A percentile compares a stretch with the other conserved stretches of the same genome.
These are phyloP conservation scores for Jatropha podagrica DNA, from an alignment of 441 rosid genomes.

Conservation along the genomic window DNA sequence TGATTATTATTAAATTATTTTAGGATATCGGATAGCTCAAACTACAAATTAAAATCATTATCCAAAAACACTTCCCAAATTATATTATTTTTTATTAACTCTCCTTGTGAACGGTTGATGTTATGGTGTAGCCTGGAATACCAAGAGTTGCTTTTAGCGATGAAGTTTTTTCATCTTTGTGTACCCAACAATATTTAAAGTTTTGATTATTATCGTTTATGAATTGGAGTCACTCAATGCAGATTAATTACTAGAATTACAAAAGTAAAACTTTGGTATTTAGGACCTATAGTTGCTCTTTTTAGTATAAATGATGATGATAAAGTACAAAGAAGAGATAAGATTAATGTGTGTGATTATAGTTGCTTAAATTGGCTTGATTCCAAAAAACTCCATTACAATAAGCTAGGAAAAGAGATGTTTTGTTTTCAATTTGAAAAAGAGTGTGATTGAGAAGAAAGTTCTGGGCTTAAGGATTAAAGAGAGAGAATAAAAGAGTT, in stretches of 20 bases:
- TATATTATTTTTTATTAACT: constrained; percentile 41
- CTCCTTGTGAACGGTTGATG: constrained; percentile 42
- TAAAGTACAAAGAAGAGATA: constrained; percentile 27
- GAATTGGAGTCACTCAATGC: constrained; percentile 43
- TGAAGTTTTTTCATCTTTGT: constrained; percentile 43
- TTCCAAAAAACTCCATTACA: constrained; percentile 22
- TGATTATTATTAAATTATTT: constrained; percentile 23
- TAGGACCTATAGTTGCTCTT: constrained; percentile 34
- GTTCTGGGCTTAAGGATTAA: too few species aligned
- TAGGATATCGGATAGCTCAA: constrained; percentile 32
- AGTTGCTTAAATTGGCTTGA: constrained; percentile 38
- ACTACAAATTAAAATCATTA: constrained; percentile 10
- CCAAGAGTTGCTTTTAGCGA: constrained; percentile 45
- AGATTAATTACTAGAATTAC: constrained; percentile 35
- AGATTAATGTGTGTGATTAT: neutral
- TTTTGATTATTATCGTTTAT: constrained; percentile 44
- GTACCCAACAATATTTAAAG: constrained; percentile 35
- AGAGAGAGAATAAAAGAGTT: too few species aligned
- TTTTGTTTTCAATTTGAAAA: too few species aligned
- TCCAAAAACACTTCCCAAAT: constrained; percentile 24
- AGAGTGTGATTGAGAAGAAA: too few species aligned
- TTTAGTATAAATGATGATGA: constrained; percentile 29
- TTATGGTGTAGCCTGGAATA: constrained; percentile 39
- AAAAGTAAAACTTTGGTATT: constrained; percentile 40
- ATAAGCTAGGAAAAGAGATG: too few species aligned